Conservation (phyloP, 1,284 basidiomycete genomes). For the Fomitopsis pinicola region DNA sequence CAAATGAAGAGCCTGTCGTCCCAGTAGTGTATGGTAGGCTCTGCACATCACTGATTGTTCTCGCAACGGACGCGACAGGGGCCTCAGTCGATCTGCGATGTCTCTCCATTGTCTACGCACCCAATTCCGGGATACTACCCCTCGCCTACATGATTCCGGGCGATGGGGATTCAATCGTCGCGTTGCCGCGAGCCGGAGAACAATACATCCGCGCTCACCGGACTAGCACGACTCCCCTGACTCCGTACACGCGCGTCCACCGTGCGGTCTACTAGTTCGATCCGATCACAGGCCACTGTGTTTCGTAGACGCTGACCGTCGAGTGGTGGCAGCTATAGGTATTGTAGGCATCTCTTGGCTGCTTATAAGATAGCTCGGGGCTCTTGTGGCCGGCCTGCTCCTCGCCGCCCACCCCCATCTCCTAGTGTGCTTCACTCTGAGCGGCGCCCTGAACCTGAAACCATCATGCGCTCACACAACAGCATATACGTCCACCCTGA, state of each 20-base stretch:
- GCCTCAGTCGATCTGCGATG: neutral
- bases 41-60: neutral
- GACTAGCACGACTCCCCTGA: neutral
- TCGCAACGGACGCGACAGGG: neutral
- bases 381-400: neutral
- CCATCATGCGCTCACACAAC: constrained; percentile 19
- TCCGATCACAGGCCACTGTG: neutral
- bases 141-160: neutral
- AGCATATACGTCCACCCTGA: constrained; percentile 24
- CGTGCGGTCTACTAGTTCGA: neutral
- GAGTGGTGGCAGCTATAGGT: neutral
- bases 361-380: neutral
- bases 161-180: neutral
- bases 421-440: neutral
- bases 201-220: neutral
- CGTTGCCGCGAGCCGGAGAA: neutral
- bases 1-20: no score
- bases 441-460: neutral
- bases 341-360: neutral
- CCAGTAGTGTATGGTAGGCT: neutral
- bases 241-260: neutral
- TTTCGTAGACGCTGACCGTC: neutral
- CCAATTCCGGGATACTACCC: neutral
- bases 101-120: neutral
- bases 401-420: neutral